These are phyloP conservation scores for Kodamaea kaohsiungensis DNA, from an alignment of 805 yeast species.

Conservation along the genomic window DNA sequence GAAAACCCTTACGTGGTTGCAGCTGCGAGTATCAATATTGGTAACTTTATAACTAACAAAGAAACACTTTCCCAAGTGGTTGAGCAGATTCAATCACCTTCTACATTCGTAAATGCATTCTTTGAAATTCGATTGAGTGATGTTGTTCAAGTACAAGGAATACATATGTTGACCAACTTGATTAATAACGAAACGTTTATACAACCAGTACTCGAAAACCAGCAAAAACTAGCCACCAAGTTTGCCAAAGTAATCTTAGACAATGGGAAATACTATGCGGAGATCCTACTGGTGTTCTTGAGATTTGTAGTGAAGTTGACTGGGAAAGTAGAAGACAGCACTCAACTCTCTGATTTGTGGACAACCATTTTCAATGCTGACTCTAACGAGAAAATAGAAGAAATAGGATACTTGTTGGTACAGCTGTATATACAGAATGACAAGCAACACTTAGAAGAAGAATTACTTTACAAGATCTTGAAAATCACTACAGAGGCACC, in stretches of 20 bases:
- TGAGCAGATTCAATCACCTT: conserved; percentile 8
- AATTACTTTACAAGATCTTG: not conserved
- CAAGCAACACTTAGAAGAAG: not conserved
- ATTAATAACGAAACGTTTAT: conserved; percentile 16
- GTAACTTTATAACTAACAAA: conserved; percentile 32
- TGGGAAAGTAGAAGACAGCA: not conserved
- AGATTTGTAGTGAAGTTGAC: conserved; percentile 30
- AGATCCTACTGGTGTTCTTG: conserved; percentile 27
- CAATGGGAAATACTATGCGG: conserved; percentile 36
- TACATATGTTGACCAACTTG: conserved; percentile 36
- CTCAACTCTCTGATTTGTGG: conserved; percentile 17
- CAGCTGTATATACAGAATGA: conserved; percentile 16
- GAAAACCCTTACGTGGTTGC: conserved; percentile 27
- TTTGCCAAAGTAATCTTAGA: conserved; percentile 32
- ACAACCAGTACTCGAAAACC: conserved; percentile 14
- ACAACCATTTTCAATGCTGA: not conserved
- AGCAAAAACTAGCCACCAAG: conserved; percentile 13
- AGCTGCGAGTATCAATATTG: conserved; percentile 33
- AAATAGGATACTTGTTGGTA: conserved; percentile 21
- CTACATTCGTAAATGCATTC: conserved; percentile 20
- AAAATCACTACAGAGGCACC: conserved; percentile 2
- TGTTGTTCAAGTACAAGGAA: conserved; percentile 37
- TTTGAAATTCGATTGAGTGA: conserved; percentile 27
- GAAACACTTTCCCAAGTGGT: conserved; percentile 17
- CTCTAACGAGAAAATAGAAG: conserved; percentile 1